Conservation (phyloP, 2,329 filamentous ascomycete genomes). For the Davidsoniella eucalypti region DNA sequence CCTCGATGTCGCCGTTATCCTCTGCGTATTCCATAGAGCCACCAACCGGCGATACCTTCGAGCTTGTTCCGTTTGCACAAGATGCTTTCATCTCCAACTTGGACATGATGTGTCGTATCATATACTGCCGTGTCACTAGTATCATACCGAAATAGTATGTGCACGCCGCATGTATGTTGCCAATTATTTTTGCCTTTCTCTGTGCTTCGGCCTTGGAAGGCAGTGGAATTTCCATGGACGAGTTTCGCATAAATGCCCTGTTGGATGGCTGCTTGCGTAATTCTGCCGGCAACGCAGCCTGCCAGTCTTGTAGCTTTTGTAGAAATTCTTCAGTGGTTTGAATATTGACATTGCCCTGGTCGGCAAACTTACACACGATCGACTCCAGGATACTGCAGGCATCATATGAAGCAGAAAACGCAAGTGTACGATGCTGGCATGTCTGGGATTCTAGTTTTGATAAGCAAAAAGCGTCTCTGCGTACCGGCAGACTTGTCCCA, state of each 20-base stretch:
- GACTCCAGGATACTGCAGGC: constrained; percentile 9
- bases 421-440: constrained; percentile 4
- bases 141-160: constrained; percentile 15
- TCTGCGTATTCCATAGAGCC: background rate
- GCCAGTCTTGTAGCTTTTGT: constrained; percentile 8
- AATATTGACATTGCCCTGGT: constrained; percentile 2
- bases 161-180: constrained; percentile 13
- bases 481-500: constrained; percentile 3
- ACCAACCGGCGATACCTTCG: constrained; percentile 12
- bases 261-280: background rate
- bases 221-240: background rate
- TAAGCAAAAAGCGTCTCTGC: background rate
- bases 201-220: background rate
- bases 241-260: background rate
- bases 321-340: constrained; percentile 6
- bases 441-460: background rate
- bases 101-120: constrained; percentile 13
- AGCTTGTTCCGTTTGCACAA: constrained; percentile 20
- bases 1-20: too few species aligned
- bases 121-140: constrained; percentile 13
- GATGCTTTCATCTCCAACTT: constrained; percentile 17
- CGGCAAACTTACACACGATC: constrained; percentile 8
- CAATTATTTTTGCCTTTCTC: constrained; percentile 7
- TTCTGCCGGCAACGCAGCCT: constrained; percentile 1
- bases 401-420: constrained; percentile 10